Evolutionary conservation across 352 stramenopile genomes (phyloP), one percentile per base, ranked within the genome.

Genomic region (Phytophthora pluvialis): DNA sequence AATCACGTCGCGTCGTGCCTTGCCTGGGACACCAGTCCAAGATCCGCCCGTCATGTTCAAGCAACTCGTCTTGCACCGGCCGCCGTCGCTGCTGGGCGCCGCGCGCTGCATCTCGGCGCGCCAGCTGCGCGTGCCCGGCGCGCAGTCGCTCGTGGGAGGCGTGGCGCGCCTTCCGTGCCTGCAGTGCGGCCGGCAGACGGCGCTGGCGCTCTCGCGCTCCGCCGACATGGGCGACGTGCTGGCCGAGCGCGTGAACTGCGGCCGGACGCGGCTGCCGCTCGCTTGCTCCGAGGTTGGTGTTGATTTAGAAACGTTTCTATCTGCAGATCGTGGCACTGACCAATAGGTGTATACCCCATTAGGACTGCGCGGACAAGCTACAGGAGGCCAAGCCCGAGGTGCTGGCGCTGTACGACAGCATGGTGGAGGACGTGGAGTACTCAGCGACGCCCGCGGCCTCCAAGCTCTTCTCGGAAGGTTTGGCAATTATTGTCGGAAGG

Each of bases 101-200:
- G 53, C 60, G 12, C 64, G 59, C 32, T 40, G 26, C 15, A 40
- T 72, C 6, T 78, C 66, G 1, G 25, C 46, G 2, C 60, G 47
- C 16, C 56, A 67, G 25, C 26, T 74, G 35, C 44, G 51, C 25
- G 32, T 70, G 9, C 52, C 56, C 10, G 56, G 63, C 5, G 55
- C 58, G 13, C 67, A 65, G n/a, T 64, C 64, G 28, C 70, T 83
- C 26, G 40, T 89, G 21, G 57, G 63, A 10, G 33, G 64, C 18
- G 52, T 89, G 33, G 73, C 77, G 13, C 64, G 62, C 5, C 67
- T 77, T 3, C 80, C 82, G 7, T 91, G 82, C 56, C 66, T 91
- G 13, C 58, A 83, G 26, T 89, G 82, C 44, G 76, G 69, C 18
- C 35, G 31, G 15, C 51, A 66, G 45, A 49, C 53, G 13, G n/a